Percentiles rank a stretch among this genome's conserved stretches.
phyloP scores from a whole-genome alignment of 1,284 basidiomycete species.

The Rhodotorula sp. region DNA sequence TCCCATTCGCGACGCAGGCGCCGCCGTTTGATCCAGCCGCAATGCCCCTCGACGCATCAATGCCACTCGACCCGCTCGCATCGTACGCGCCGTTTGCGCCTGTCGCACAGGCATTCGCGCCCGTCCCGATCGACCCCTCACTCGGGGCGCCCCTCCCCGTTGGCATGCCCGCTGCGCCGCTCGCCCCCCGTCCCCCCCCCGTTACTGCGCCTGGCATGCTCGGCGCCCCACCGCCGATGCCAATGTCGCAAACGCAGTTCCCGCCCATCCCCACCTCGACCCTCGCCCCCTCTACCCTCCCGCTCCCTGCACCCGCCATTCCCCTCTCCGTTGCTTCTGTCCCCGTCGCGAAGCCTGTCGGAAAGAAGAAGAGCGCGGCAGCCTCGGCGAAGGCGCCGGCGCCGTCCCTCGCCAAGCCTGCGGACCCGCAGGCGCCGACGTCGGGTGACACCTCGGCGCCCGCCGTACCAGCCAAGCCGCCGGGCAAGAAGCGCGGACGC shows the following conservation, averaged over 20 bases:
- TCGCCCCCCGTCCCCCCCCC: not conserved
- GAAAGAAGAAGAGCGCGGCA: not conserved
- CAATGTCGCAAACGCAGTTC: not conserved
- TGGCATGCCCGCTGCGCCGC: not conserved
- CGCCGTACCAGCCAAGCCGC: not conserved
- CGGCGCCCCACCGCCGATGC: not conserved
- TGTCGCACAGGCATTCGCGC: not conserved
- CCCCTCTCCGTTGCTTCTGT: not conserved
- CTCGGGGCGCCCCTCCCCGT: no score
- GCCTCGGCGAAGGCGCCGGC: not conserved
- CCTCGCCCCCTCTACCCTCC: not conserved
- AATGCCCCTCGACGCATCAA: not conserved
- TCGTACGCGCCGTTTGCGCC: not conserved
- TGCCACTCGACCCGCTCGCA: not conserved
- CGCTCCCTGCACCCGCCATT: not conserved
- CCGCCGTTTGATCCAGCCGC: not conserved
- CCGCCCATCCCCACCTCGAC: not conserved
- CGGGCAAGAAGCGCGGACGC: slow-evolving; percentile 35
- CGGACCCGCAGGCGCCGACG: not conserved
- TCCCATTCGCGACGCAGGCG: not conserved
- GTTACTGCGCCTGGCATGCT: not conserved
- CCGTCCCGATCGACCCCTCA: not conserved
- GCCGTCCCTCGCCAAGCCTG: not conserved
- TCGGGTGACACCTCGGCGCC: not conserved
- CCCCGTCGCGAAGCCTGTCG: not conserved